Evolutionary conservation across 768 basidiomycete genomes (phyloP), one percentile per base, ranked within the genome.

Genomic region (Hygrophoropsis aurantiaca): DNA sequence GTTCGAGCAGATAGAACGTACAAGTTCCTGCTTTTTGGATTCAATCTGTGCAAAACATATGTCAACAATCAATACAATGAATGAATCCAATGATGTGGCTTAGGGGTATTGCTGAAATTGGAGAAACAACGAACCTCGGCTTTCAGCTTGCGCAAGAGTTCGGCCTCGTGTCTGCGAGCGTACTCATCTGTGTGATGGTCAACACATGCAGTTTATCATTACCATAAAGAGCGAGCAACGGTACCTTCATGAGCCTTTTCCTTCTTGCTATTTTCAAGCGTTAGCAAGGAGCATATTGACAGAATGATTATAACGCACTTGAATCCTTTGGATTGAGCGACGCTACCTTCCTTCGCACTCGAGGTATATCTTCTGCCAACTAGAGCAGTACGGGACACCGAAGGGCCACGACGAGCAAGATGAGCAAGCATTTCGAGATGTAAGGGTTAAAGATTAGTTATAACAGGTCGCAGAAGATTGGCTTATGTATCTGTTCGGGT

Each of bases 221-320:
- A n/a, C n/a, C n/a, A n/a, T n/a, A n/a, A n/a, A n/a, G n/a, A n/a
- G n/a, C n/a, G n/a, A n/a, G n/a, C n/a, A n/a, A n/a, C n/a, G n/a
- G n/a, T 49, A 74, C 79, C 74, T 68, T 89, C 87, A 42, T 85
- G 78, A 16, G 85, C 87, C 60, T 77, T 82, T 64, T 88, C 87
- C 66, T 80, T 87, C 66, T 81, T 80, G 58, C 87, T 89, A 62
- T 30, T 63, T 34, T 50, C 45, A 13, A 43, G 61, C 52, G 67
- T 56, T 16, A 38, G 44, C 13, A 15, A 27, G 19, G 37, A 30
- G 44, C 24, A 38, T 24, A 42, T 20, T 47, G 34, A 35, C 39
- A 20, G 15, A 38, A 19, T 20, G 6, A 38, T 16, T 11, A 18
- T 7, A 11, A 50, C 76, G 45, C 56, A 85, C 86, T 73, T 75